Base-by-base conservation (phyloP, 768 basidiomycete species). In the Hortiboletus flavorubellus region DNA sequence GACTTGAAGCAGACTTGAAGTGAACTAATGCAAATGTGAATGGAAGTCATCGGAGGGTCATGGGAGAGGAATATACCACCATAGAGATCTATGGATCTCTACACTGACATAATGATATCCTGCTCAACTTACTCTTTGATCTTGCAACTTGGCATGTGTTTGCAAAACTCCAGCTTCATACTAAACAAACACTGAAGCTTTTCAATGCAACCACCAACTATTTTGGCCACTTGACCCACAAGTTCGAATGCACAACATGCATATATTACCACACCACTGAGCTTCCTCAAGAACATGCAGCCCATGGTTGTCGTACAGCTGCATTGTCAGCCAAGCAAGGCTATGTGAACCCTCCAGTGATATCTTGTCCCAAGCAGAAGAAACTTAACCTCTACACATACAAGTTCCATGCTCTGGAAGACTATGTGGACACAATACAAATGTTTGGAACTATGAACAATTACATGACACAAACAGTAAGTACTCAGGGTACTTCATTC, bases 171-270 rank as follows among this genome's bases (percentile, higher is more conserved):
- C 23, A 6, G 0, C 11, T 62, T 1, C 65, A 68, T 21, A 68
- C 67, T 0, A 51, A 63, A 1, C 3, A 33, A 1, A 61, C 55
- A 10, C 34, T 66, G 0, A 7, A 10, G 2, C 31, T 58, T 8
- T 58, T 67, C 8, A 58, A 61, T 2, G 21, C 6, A 5, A 37
- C 57, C 1, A 67, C 58, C 0, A 40, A 3, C 0, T 35, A 23
- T 2, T 56, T 76, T 0, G 64, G 71, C 0, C 4, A 46, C 8
- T 30, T n/a, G 5, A 4, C 68, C 2, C 54, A 53, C 9, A 49
- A 62, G 9, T 76, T 76, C 42, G 1, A 49, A 1, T 14, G 31
- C 0, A 56, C 53, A 3, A 68, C 66, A 15, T 68, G 68, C 38
- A 3, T 5, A 1, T 18, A 53, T 2, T 73, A 70, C 39, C 30